Evolutionary conservation across 164 flowering plant species (phyloP).

Genomic region (Tetracentron sinense): DNA sequence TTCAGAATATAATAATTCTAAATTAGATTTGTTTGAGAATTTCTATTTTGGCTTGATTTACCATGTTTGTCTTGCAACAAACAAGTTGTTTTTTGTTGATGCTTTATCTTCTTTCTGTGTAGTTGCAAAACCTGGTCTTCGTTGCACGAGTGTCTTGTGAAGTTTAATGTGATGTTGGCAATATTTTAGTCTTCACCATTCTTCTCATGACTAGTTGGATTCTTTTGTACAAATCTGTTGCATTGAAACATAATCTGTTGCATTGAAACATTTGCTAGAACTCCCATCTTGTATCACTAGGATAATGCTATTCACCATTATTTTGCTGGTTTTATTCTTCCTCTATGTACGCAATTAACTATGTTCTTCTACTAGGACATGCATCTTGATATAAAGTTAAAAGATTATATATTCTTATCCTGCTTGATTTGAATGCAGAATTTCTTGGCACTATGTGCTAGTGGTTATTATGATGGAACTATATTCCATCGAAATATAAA

Average conservation of each 20-base stretch:
- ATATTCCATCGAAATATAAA: constrained; percentile 85
- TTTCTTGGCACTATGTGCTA: constrained; percentile 89
- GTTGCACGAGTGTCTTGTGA: too few relatives aligned
- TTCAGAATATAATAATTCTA: not conserved
- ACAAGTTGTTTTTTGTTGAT: not conserved
- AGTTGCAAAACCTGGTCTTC: too few relatives aligned
- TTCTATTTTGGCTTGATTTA: not conserved
- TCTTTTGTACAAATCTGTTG: not conserved
- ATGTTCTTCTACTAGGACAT: too few relatives aligned
- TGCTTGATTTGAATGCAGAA: constrained; percentile 53
- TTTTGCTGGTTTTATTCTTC: not conserved
- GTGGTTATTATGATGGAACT: constrained; percentile 93
- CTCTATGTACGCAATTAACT: not conserved
- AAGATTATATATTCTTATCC: not conserved
- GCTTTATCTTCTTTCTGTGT: not conserved
- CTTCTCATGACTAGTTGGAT: not conserved
- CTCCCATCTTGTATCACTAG: too few relatives aligned
- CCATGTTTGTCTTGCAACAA: not conserved
- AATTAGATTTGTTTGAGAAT: not conserved
- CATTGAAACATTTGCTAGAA: not conserved
- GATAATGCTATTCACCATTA: not conserved
- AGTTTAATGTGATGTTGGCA: not conserved
- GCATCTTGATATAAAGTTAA: not conserved
- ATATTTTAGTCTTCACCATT: too few relatives aligned
- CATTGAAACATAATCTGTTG: not conserved